Evolutionary conservation across 2,329 filamentous ascomycete genomes (phyloP).

Genomic region (Epichloe sylvatica): DNA sequence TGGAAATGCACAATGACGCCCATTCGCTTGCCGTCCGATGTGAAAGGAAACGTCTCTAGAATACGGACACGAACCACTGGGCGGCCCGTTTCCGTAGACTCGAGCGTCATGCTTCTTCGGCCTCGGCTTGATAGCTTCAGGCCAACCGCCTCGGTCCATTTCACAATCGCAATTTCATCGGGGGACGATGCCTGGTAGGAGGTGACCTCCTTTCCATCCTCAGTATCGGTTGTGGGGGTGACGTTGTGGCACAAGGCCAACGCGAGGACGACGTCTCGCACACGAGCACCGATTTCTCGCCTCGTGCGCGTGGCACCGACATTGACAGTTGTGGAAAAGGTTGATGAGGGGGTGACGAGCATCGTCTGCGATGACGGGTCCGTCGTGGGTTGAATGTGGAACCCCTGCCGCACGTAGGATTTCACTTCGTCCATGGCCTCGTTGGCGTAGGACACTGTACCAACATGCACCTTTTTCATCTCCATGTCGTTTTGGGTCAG

Average conservation of each 20-base stretch:
- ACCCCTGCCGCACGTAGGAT: constrained; percentile 73
- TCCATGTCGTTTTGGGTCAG: constrained; percentile 98
- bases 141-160: constrained; percentile 87
- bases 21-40: constrained; percentile 96
- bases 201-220: constrained; percentile 60
- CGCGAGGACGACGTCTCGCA: constrained; percentile 83
- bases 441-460: constrained; percentile 94
- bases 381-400: constrained; percentile 40
- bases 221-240: constrained; percentile 67
- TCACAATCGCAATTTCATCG: constrained; percentile 94
- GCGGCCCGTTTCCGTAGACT: constrained; percentile 59
- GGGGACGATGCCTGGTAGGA: constrained; percentile 95
- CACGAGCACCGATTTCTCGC: constrained; percentile 83
- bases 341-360: constrained; percentile 65
- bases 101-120: constrained; percentile 69
- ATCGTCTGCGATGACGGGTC: constrained; percentile 29
- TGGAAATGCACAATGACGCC: constrained; percentile 87
- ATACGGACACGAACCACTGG: constrained; percentile 75
- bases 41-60: constrained; percentile 92
- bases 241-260: constrained; percentile 94
- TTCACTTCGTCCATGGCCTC: constrained; percentile 97
- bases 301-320: constrained; percentile 64
- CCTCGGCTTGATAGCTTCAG: constrained; percentile 75
- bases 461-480: constrained; percentile 96
- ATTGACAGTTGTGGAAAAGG: constrained; percentile 46